Evolutionary conservation across 768 basidiomycete species (phyloP).

Genomic region (Russula griseocarnosa): DNA sequence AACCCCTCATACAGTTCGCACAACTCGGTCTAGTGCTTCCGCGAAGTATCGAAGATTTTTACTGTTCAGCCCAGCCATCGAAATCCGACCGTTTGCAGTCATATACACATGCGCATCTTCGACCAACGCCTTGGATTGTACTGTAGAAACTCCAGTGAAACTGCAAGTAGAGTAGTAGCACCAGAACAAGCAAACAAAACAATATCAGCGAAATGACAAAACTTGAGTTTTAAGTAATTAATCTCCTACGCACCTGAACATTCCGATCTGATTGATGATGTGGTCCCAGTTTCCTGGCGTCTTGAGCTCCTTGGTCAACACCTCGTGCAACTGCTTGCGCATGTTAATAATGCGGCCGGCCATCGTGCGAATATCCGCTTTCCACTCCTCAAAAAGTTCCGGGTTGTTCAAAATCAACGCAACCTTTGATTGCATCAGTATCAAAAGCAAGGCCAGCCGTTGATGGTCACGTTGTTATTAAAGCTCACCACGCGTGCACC

Average conservation of each 20-base stretch:
- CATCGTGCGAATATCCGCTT: conserved; percentile 87
- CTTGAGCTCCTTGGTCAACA: conserved; percentile 72
- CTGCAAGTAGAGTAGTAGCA: conserved; percentile 39
- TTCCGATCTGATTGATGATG: conserved; percentile 92
- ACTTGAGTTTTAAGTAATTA: no score
- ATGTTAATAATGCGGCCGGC: conserved; percentile 88
- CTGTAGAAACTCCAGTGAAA: conserved; percentile 74
- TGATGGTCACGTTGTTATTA: no score
- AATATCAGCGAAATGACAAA: conserved; percentile 26
- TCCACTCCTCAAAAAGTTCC: conserved; percentile 83
- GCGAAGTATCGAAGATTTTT: conserved; percentile 77
- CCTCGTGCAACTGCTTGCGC: conserved; percentile 71
- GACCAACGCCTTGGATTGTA: conserved; percentile 63
- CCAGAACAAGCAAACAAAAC: conserved; percentile 1
- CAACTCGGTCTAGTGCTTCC: conserved; percentile 59
- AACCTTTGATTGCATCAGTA: conserved; percentile 45
- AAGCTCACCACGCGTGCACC: conserved; percentile 86
- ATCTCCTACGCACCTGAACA: conserved; percentile 73
- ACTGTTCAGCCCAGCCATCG: conserved; percentile 89
- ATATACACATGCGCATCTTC: conserved; percentile 80
- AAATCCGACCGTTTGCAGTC: conserved; percentile 84
- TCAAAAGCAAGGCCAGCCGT: background rate
- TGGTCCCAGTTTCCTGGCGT: conserved; percentile 97
- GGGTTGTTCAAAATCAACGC: conserved; percentile 75
- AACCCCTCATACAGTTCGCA: conserved; percentile 41